A percentile compares a stretch with the other conserved stretches of the same genome.
phyloP scores from a whole-genome alignment of 345 rosid species.

The Cochlearia excelsa region DNA sequence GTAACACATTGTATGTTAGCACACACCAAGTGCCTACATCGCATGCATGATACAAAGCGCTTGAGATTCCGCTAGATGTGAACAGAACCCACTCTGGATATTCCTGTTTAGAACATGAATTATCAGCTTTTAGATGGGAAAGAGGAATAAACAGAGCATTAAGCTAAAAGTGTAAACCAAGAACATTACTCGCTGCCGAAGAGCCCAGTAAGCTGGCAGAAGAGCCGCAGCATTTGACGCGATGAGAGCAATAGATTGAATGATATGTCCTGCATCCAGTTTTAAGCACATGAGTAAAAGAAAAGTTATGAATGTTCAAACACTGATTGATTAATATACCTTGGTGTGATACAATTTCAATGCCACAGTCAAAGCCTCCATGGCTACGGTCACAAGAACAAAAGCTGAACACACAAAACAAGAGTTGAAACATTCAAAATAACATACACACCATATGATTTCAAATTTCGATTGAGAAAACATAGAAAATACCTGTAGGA shows the following conservation, averaged over 20 bases:
- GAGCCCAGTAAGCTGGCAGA: constrained; percentile 87
- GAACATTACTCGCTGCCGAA: constrained; percentile 67
- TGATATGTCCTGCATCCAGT: constrained; percentile 60
- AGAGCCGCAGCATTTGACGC: constrained; percentile 87
- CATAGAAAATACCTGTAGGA: constrained; percentile 59
- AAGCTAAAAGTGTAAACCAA: constrained; percentile 8
- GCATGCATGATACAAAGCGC: constrained; percentile 96
- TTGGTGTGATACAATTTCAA: constrained; percentile 70
- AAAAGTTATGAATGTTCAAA: constrained; percentile 14
- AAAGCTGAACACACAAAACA: constrained; percentile 57
- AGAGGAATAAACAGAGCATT: constrained; percentile 9
- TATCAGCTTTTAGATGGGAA: constrained; percentile 6
- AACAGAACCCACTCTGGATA: constrained; percentile 94
- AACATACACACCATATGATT: constrained; percentile 8
- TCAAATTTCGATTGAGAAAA: neutral
- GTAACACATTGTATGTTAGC: constrained; percentile 67
- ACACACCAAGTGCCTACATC: constrained; percentile 94
- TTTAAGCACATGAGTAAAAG: constrained; percentile 27
- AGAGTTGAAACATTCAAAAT: constrained; percentile 16
- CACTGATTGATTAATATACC: constrained; percentile 39
- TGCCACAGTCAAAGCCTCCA: constrained; percentile 94
- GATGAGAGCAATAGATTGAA: constrained; percentile 78
- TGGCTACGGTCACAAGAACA: constrained; percentile 86
- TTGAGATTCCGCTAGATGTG: constrained; percentile 85
- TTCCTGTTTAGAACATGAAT: constrained; percentile 52